Base-by-base conservation (phyloP, 1,284 basidiomycete genomes). In the Filobasidium uniguttulatum region DNA sequence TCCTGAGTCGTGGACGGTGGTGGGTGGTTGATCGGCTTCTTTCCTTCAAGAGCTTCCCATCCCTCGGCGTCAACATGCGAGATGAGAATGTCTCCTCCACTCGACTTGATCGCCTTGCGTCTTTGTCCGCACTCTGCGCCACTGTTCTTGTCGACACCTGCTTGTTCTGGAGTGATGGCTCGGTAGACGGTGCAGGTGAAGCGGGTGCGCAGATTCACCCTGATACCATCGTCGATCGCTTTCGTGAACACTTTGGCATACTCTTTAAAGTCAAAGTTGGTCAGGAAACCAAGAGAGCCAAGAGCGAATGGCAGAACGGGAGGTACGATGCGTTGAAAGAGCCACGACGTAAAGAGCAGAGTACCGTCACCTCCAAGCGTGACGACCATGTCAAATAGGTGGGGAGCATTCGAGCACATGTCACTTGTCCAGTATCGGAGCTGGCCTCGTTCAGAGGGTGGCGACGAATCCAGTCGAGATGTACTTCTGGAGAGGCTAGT, bases 281-380 rank as follows among this genome's bases (percentile, higher is more conserved):
- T 98, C 50, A 98, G 78, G 73, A 99, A 98, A 10, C 94, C 94
- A 20, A 99, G 79, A 8, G 93, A 98, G 37, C 94, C 94, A n/a
- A 98, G 78, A 0, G 94, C 90, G 66, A 98, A 98, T 0, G 94
- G 83, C 23, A 99, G 79, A 33, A 98, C 89, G 5, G 94, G 94
- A 10, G 94, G 94, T 10, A 98, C 94, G 62, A 97, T 89, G 56
- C 82, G 81, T 66, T 98, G 94, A 75, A 99, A 99, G 30, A 99
- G 75, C 94, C 94, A 98, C 3, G 94, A 98, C 5, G 94, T 96
- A 72, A 97, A 98, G 19, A 99, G 77, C 1, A 98, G 93, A 0
- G 94, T 99, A 10, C 94, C 94, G 65, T 99, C 94, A 15, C 94
- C 94, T 40, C 94, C 94, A 53, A 94, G 82, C 83, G 94, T 98